Evolutionary conservation across 179 eudicot genomes (phyloP), one percentile per base, ranked within the genome.

Genomic region (Heliamphora pulchella): DNA sequence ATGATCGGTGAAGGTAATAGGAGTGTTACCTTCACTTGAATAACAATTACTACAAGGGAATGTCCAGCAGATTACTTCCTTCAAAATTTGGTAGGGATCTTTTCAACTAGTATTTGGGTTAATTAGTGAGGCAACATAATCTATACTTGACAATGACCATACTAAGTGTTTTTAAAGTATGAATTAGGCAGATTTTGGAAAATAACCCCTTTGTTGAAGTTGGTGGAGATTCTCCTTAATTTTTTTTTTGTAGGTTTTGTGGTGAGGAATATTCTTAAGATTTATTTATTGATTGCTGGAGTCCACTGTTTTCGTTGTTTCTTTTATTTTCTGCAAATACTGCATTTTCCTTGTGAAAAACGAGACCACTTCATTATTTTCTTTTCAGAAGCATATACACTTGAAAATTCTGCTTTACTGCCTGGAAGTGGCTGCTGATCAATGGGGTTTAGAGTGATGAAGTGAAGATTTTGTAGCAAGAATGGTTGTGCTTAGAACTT

Each of bases 401-500:
- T 3, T 48, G 51, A 48, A 48, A 48, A 48, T 48, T 48, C 51
- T 48, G 5, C 51, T 48, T 3, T 48, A 48, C 51, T 61, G 65
- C 31, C 22, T 61, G 65, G 65, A 61, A 61, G 8, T 61, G 17
- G 65, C 65, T 61, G 65, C 65, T 61, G 65, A 61, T 61, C 65
- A 61, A 61, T 61, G 22, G 22, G 31, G 3, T 58, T 58, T 58
- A 58, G 62, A 58, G 17, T 13, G n/a, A 58, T 0, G 31, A 31
- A 31, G 0, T 31, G 31, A 31, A 31, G 31, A 31, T 31, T 31
- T 48, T 6, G 7, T 48, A 6, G 7, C 1, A 6, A 61, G 20
- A n/a, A 61, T 17, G 65, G 65, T 61, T 61, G 65, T 61, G 65
- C 8, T 61, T 61, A n/a, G 65, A 61, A 61, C 7, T 61, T 61